Evolutionary conservation across 306 rosid species (phyloP), one percentile per base, ranked within the genome.

Genomic region (Prunus armeniaca): DNA sequence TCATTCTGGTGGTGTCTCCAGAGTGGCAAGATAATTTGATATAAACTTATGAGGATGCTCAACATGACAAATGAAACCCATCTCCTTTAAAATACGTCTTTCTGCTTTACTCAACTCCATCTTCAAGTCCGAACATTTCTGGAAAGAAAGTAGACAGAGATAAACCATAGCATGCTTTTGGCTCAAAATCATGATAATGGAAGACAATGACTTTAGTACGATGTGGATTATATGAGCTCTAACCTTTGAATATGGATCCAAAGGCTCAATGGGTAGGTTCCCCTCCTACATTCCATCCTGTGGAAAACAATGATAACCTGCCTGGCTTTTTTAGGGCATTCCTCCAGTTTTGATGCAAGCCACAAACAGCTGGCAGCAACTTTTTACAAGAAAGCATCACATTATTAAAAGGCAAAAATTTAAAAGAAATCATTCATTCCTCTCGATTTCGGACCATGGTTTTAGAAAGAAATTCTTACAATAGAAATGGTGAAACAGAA

Each of bases 21-120:
- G 92, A 56, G 97, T 95, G 45, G 92, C 97, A 22, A 95, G 97
- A 87, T 95, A 95, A 79, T 91, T 95, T 24, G 97, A 95, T 82
- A 92, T 95, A 69, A 95, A 95, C 75, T 92, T 95, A 80, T 95
- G 99, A 67, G 97, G 97, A 88, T 92, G 97, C 70, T 95, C 97
- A 77, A 95, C 99, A 79, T 95, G 99, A 80, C 96, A 95, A 80
- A 95, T 92, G 77, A 95, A 95, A 72, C 93, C 99, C 99, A 95
- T 95, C 87, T 95, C 97, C 83, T 95, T 95, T 93, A 95, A 80
- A 82, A 92, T 92, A 87, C 92, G 97, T 71, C 97, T 91, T 78
- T 95, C 99, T 68, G 99, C 89, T 84, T 92, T 89, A 78, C 96
- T 95, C 87, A 95, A 80, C 80, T 95, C 97, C 79, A 78, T 87